phyloP scores from a whole-genome alignment of 176 grass and related monocot species.

The Cocos nucifera region DNA sequence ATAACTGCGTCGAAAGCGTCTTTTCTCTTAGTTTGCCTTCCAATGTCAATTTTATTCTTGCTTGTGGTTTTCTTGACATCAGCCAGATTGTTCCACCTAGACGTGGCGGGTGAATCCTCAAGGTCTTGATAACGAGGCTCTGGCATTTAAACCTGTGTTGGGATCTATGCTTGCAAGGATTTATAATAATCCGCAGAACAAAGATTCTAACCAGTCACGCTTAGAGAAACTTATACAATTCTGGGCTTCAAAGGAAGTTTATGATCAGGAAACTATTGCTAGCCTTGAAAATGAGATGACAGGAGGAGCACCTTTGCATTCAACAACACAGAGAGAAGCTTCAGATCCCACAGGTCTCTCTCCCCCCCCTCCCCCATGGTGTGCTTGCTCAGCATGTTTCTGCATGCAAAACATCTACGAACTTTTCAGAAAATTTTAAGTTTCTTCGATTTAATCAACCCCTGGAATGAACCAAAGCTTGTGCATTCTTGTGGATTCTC shows the following conservation, averaged over 20 bases:
- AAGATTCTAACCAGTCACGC: slow-evolving; percentile 51
- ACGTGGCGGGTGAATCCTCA: slow-evolving; percentile 48
- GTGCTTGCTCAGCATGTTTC: not conserved
- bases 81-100: slow-evolving; percentile 29
- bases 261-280: slow-evolving; percentile 55
- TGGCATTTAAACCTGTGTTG: slow-evolving; percentile 72
- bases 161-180: slow-evolving; percentile 77
- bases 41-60: too few species aligned
- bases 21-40: too few species aligned
- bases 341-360: too few species aligned
- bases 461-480: too few species aligned
- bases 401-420: not conserved
- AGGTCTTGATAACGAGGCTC: slow-evolving; percentile 76
- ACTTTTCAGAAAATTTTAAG: too few species aligned
- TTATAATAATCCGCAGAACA: slow-evolving; percentile 65
- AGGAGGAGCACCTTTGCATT: too few species aligned
- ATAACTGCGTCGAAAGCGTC: too few species aligned
- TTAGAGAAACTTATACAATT: slow-evolving; percentile 87
- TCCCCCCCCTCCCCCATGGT: too few species aligned
- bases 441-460: too few species aligned
- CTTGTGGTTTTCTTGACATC: too few species aligned
- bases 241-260: slow-evolving; percentile 93
- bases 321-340: too few species aligned
- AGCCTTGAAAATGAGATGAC: slow-evolving; percentile 80
- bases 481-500: too few species aligned